Evolutionary conservation across 176 grass and related monocot genomes (phyloP).

Genomic region (Tuctoria greenei): DNA sequence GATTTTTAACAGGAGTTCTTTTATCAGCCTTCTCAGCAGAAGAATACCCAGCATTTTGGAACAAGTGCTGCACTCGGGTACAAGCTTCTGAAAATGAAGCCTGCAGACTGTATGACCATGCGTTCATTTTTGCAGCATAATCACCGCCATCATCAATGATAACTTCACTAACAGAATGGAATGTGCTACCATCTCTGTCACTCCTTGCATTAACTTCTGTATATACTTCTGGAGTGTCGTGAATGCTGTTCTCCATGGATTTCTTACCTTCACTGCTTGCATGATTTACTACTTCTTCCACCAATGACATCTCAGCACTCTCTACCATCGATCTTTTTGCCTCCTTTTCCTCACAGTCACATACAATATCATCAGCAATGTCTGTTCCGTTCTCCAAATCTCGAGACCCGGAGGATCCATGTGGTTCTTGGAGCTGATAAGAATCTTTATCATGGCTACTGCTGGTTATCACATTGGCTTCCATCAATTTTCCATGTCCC

Average conservation of each 20-base stretch:
- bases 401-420: constrained; percentile 25
- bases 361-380: constrained; percentile 8
- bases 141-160: constrained; percentile 21
- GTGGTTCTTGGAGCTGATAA: constrained; percentile 38
- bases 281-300: constrained; percentile 35
- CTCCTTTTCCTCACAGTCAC: constrained; percentile 25
- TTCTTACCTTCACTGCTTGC: constrained; percentile 12
- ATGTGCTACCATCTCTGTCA: constrained; percentile 6
- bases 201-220: constrained; percentile 37
- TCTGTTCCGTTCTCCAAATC: constrained; percentile 38
- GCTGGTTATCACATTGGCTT: constrained; percentile 34
- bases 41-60: constrained; percentile 29
- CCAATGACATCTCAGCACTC: constrained; percentile 30
- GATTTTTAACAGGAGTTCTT: constrained; percentile 22
- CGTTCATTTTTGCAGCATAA: constrained; percentile 17
- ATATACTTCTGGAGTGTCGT: constrained; percentile 19
- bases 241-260: constrained; percentile 8
- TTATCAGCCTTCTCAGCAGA: constrained; percentile 22
- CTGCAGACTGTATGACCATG: constrained; percentile 24
- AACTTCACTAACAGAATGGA: constrained; percentile 43
- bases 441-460: constrained; percentile 20
- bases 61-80: constrained; percentile 18
- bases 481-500: constrained; percentile 4
- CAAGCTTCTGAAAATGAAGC: constrained; percentile 39
- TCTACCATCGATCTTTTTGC: constrained; percentile 26